Evolutionary conservation across 1,139 yeast genomes (phyloP).

Genomic region (Scheffersomyces parashehatae): DNA sequence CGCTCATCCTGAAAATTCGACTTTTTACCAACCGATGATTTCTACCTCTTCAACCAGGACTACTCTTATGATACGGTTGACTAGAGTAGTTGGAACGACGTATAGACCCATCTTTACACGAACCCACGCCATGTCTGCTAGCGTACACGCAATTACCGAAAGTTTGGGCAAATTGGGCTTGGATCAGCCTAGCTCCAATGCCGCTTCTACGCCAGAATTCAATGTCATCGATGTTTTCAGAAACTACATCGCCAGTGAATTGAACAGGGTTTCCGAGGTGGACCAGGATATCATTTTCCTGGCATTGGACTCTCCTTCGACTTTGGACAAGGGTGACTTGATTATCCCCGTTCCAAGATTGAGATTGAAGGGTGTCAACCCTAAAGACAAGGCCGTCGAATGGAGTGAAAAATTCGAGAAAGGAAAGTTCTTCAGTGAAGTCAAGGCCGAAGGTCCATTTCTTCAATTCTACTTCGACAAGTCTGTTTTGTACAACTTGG

Average conservation of each 20-base stretch:
- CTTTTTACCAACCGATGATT: no score
- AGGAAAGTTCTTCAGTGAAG: slow-evolving; percentile 67
- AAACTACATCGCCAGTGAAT: slow-evolving; percentile 81
- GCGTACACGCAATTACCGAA: slow-evolving; percentile 34
- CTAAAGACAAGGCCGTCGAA: slow-evolving; percentile 79
- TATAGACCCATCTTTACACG: not conserved
- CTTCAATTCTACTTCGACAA: slow-evolving; percentile 85
- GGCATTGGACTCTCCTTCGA: slow-evolving; percentile 85
- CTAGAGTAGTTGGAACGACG: no score
- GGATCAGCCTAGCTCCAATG: slow-evolving; percentile 25
- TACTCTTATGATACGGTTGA: no score
- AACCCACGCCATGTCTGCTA: slow-evolving; percentile 2
- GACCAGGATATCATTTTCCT: slow-evolving; percentile 70
- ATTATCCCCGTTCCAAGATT: slow-evolving; percentile 91
- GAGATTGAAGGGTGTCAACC: slow-evolving; percentile 83
- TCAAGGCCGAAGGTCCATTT: slow-evolving; percentile 86
- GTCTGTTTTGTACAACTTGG: slow-evolving; percentile 62
- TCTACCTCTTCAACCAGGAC: no score
- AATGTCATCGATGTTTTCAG: slow-evolving; percentile 84
- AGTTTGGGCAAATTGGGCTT: slow-evolving; percentile 41
- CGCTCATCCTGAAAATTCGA: no score
- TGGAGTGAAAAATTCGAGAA: slow-evolving; percentile 73
- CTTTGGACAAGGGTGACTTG: slow-evolving; percentile 90
- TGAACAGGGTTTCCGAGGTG: slow-evolving; percentile 72
- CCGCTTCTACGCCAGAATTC: slow-evolving; percentile 61